phyloP scores from a whole-genome alignment of 495 filamentous ascomycete species.

The Neurospora tetrasperma region DNA sequence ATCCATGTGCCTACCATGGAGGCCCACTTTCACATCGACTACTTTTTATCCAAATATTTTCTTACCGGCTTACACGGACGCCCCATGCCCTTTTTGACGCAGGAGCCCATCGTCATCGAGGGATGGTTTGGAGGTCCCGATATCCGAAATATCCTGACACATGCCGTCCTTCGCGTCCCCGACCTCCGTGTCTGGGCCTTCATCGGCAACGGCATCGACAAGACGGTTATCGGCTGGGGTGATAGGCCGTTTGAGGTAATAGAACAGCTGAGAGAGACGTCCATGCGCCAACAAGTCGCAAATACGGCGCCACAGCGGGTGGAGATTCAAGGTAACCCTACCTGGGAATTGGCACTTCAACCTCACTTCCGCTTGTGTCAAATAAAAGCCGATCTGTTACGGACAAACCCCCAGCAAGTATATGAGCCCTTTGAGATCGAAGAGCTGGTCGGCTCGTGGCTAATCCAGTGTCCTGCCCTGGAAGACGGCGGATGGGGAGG shows the following conservation, averaged over 20 bases:
- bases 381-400: not conserved
- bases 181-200: not conserved
- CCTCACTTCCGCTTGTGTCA: not conserved
- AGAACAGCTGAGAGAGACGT: not conserved
- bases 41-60: not conserved
- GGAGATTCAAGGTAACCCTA: not conserved
- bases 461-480: not conserved
- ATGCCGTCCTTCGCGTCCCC: not conserved
- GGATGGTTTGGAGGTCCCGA: not conserved
- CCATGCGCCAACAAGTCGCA: not conserved
- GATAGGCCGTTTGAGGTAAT: not conserved
- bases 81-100: not conserved
- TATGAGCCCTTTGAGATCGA: not conserved
- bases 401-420: not conserved
- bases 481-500: not conserved
- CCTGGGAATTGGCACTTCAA: not conserved
- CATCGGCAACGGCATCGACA: not conserved
- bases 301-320: not conserved
- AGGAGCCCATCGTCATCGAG: not conserved
- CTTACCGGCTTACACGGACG: not conserved
- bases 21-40: not conserved
- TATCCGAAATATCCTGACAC: not conserved
- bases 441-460: not conserved
- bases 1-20: not conserved
- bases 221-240: not conserved